These are phyloP conservation scores for Candida labiduridarum DNA, from an alignment of 1,139 yeast genomes.

Conservation along the genomic window DNA sequence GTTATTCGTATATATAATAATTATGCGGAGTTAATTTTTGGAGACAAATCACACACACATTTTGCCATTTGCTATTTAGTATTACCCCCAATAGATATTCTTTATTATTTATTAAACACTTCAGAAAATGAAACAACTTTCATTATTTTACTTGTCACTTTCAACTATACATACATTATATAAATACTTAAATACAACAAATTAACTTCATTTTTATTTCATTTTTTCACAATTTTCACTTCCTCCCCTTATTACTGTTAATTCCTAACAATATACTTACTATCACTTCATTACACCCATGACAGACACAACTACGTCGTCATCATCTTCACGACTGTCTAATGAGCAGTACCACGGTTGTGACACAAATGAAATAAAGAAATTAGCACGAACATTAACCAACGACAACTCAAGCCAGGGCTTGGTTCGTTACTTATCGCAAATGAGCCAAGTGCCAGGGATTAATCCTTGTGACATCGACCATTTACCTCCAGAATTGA, in stretches of 20 bases:
- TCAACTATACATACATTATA: too few species aligned
- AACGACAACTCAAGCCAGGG: constrained; percentile 10
- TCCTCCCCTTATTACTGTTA: not conserved
- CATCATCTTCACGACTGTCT: not conserved
- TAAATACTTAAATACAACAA: too few species aligned
- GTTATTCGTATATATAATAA: too few species aligned
- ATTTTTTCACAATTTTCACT: not conserved
- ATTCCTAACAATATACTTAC: not conserved
- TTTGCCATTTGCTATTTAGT: too few species aligned
- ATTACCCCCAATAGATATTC: too few species aligned
- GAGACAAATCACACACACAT: too few species aligned
- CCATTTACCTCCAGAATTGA: constrained; percentile 4
- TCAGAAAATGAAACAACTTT: too few species aligned
- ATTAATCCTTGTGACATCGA: constrained; percentile 32
- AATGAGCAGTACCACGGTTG: constrained; percentile 1
- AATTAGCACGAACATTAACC: constrained; percentile 38
- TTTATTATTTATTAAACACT: too few species aligned
- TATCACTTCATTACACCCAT: not conserved
- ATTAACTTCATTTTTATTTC: not conserved
- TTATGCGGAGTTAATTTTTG: too few species aligned
- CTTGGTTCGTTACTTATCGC: constrained; percentile 37
- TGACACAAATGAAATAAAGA: constrained; percentile 19
- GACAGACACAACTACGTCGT: not conserved
- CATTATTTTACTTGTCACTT: too few species aligned
- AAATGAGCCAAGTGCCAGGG: constrained; percentile 59